A percentile compares a stretch with the other conserved stretches of the same genome.
phyloP scores from a whole-genome alignment of 2,329 filamentous ascomycete species.

The Aphanocladium album region DNA sequence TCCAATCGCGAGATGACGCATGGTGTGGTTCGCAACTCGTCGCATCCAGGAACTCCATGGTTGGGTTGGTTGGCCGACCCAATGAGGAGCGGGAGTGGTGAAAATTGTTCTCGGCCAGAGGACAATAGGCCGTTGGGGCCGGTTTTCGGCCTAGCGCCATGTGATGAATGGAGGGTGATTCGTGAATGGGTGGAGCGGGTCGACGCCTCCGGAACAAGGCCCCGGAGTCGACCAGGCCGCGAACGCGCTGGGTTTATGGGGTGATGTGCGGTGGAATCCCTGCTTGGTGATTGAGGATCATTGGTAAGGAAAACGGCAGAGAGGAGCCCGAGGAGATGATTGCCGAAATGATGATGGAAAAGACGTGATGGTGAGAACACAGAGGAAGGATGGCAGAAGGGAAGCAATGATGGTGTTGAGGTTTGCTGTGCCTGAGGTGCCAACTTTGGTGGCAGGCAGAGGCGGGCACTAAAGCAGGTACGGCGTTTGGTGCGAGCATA shows the following conservation, averaged over 20 bases:
- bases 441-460: neutral
- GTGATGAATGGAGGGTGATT: neutral
- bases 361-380: neutral
- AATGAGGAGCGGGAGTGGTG: neutral
- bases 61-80: neutral
- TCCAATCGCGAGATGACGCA: neutral
- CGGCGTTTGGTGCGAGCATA: neutral
- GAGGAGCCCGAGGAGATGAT: too few relatives aligned
- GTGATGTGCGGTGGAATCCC: conserved; percentile 1
- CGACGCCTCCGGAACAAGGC: conserved; percentile 7
- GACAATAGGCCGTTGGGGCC: neutral
- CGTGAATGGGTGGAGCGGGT: neutral
- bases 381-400: neutral
- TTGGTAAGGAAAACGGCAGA: neutral
- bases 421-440: neutral
- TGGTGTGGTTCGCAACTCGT: neutral
- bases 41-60: neutral
- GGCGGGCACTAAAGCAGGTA: conserved; percentile 7
- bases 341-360: neutral
- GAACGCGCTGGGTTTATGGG: neutral
- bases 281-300: neutral
- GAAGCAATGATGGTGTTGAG: neutral
- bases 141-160: conserved; percentile 2
- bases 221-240: neutral
- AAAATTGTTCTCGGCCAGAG: neutral